A percentile compares a stretch with the other conserved stretches of the same genome.
These are phyloP conservation scores for Royoungia palumana DNA, from an alignment of 768 basidiomycete genomes.

Conservation along the genomic window DNA sequence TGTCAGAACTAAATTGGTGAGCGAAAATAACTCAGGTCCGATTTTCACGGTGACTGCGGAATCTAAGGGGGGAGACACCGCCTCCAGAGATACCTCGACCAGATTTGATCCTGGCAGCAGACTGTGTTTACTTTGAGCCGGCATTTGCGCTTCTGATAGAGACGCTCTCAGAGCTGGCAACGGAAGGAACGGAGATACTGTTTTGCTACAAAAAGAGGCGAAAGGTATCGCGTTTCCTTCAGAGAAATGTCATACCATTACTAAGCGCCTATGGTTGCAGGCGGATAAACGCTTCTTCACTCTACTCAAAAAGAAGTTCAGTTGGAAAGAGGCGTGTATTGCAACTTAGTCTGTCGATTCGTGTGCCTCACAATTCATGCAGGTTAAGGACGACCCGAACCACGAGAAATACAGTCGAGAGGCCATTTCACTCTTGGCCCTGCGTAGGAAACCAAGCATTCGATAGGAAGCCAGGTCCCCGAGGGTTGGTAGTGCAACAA, in stretches of 20 bases:
- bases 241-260: not conserved
- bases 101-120: constrained; percentile 81
- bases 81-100: constrained; percentile 47
- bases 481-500: too few relatives aligned
- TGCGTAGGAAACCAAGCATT: constrained; percentile 18
- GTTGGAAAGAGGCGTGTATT: constrained; percentile 57
- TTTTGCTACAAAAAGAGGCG: constrained; percentile 95
- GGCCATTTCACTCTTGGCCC: constrained; percentile 58
- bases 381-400: constrained; percentile 67
- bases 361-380: constrained; percentile 1
- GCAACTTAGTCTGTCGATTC: not conserved
- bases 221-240: constrained; percentile 52
- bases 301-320: constrained; percentile 74
- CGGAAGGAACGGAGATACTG: constrained; percentile 59
- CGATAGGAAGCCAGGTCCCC: too few relatives aligned
- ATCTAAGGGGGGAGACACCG: constrained; percentile 62
- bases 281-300: constrained; percentile 87
- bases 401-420: constrained; percentile 57
- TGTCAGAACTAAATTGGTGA: constrained; percentile 81
- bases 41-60: constrained; percentile 4
- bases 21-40: constrained; percentile 20
- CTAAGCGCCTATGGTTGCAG: constrained; percentile 35
- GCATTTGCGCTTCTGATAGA: constrained; percentile 84
- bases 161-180: constrained; percentile 66
- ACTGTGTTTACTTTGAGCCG: constrained; percentile 95